A percentile compares a stretch with the other conserved stretches of the same genome.
Conservation (phyloP, 768 basidiomycete genomes). For the Piloderma croceum region DNA sequence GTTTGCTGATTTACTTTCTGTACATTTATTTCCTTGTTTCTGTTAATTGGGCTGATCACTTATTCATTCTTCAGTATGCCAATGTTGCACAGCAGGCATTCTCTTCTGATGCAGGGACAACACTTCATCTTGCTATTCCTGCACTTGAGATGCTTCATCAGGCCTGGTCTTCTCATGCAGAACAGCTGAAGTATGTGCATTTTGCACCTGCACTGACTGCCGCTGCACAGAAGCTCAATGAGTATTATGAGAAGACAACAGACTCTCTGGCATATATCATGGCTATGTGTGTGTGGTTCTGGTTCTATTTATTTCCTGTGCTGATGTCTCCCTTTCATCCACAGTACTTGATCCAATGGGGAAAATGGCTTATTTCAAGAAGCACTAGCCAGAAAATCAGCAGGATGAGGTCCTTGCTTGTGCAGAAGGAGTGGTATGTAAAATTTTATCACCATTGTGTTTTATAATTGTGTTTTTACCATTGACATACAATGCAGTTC, state of each 20-base stretch:
- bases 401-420: not conserved
- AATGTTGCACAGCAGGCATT: conserved; percentile 29
- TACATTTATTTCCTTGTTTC: too few relatives aligned
- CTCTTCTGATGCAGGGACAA: conserved; percentile 23
- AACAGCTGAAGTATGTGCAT: conserved; percentile 12
- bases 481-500: not conserved
- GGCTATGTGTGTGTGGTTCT: too few relatives aligned
- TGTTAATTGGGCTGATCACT: too few relatives aligned
- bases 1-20: conserved; percentile 1
- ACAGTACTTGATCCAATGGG: conserved; percentile 14
- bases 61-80: conserved; percentile 18
- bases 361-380: conserved; percentile 12
- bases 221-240: conserved; percentile 21
- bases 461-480: not conserved
- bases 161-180: conserved; percentile 17
- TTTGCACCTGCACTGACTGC: too few relatives aligned
- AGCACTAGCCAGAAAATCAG: conserved; percentile 10
- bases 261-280: too few relatives aligned
- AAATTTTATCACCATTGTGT: too few relatives aligned
- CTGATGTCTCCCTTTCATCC: too few relatives aligned
- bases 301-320: too few relatives aligned
- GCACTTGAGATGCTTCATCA: conserved; percentile 28
- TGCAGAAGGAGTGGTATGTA: conserved; percentile 9
- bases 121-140: conserved; percentile 26
- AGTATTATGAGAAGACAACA: conserved; percentile 28